Percentiles rank a stretch among this genome's conserved stretches.
These are phyloP conservation scores for Talaromyces sp. DNA, from an alignment of 2,329 filamentous ascomycete species.

Conservation along the genomic window DNA sequence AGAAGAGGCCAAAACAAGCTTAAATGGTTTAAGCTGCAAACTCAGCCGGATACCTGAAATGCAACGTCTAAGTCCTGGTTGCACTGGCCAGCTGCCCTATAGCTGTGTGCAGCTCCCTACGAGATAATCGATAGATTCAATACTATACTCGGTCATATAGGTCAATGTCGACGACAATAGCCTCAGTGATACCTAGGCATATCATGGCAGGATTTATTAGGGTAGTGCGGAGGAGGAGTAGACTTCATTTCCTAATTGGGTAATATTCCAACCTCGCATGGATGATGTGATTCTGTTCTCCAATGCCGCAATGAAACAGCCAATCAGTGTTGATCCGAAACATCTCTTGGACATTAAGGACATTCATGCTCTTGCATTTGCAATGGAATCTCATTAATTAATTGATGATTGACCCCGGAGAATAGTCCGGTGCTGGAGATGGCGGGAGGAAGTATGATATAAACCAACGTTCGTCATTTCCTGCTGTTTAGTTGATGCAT, in stretches of 20 bases:
- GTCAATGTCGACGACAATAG: no score
- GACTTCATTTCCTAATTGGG: not conserved
- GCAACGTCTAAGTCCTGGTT: not conserved
- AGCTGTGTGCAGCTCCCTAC: not conserved
- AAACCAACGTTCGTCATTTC: not conserved
- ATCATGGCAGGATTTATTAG: no score
- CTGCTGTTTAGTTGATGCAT: not conserved
- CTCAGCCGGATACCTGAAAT: not conserved
- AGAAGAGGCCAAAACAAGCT: not conserved
- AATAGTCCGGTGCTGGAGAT: not conserved
- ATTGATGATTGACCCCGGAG: not conserved
- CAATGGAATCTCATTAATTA: no score
- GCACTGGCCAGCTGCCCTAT: not conserved
- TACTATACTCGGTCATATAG: no score
- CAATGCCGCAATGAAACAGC: slow-evolving; percentile 1
- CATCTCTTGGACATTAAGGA: not conserved
- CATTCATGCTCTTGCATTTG: not conserved
- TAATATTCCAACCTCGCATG: not conserved
- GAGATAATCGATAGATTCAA: not conserved
- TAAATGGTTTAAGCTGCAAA: not conserved
- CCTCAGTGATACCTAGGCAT: no score
- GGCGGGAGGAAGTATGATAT: not conserved
- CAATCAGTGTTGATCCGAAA: not conserved
- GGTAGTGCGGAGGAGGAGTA: not conserved
- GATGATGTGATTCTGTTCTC: not conserved